Conservation (phyloP, 495 filamentous ascomycete species). For the Glarea lozoyensis region DNA sequence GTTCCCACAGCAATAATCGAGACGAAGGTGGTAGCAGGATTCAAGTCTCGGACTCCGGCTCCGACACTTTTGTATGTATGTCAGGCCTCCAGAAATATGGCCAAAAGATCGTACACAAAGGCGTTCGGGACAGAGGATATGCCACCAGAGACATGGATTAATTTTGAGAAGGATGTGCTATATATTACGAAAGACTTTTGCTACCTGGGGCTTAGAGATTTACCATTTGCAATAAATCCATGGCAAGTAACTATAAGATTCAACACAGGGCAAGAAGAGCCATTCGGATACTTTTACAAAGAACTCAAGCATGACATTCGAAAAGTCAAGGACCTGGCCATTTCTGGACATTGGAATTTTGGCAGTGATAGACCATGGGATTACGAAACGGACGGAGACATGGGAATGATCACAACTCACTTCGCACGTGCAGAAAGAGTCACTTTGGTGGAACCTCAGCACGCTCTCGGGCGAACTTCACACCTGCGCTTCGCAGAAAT, state of each 20-base stretch:
- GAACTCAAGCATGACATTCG: not conserved
- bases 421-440: not conserved
- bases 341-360: not conserved
- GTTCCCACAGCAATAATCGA: not conserved
- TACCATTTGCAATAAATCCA: not conserved
- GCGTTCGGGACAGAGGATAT: not conserved
- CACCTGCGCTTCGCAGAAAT: not conserved
- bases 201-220: not conserved
- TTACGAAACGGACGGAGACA: not conserved
- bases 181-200: not conserved
- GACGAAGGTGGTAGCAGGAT: not conserved
- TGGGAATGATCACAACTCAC: not conserved
- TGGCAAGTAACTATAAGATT: too few relatives aligned
- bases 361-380: not conserved
- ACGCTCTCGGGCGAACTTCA: not conserved
- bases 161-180: not conserved
- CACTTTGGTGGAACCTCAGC: not conserved
- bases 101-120: not conserved
- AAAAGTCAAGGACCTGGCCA: not conserved
- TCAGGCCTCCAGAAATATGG: not conserved
- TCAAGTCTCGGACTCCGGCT: not conserved
- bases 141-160: not conserved
- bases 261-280: not conserved
- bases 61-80: not conserved
- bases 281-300: not conserved